Evolutionary conservation across 2,329 filamentous ascomycete species (phyloP).

Genomic region (Nannizziopsis arthrosporioides): DNA sequence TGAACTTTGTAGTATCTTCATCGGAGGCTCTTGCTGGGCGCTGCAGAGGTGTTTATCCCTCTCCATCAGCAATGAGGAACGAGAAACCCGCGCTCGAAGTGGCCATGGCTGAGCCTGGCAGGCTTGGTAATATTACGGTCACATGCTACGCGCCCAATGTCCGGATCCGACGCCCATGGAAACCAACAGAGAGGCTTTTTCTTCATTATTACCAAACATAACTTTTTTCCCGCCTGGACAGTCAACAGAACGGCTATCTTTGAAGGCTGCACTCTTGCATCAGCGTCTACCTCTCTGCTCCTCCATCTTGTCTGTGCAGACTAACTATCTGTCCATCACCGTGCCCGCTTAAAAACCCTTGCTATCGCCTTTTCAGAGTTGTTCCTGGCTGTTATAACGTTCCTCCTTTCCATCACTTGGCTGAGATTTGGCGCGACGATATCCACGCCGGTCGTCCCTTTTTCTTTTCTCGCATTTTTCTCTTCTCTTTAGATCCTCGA

Average conservation of each 20-base stretch:
- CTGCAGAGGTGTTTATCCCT: neutral
- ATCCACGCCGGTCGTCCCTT: neutral
- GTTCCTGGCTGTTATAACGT: neutral
- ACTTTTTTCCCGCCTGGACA: constrained; percentile 8
- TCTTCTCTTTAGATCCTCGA: constrained; percentile 17
- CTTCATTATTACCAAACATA: constrained; percentile 3
- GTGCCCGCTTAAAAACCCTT: neutral
- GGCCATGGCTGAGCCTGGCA: neutral
- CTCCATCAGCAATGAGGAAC: neutral
- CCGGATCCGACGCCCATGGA: constrained; percentile 4
- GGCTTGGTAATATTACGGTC: constrained; percentile 3
- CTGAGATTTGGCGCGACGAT: constrained; percentile 3
- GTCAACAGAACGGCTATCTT: neutral
- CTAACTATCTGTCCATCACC: neutral
- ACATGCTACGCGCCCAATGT: neutral
- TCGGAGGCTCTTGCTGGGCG: no score
- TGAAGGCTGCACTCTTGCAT: constrained; percentile 8
- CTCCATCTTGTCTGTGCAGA: neutral
- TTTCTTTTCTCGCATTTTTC: constrained; percentile 13
- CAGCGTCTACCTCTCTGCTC: constrained; percentile 8
- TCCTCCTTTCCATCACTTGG: neutral
- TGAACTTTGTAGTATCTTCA: no score
- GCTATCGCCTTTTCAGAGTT: neutral
- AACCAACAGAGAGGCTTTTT: constrained; percentile 8
- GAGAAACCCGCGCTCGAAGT: neutral